Evolutionary conservation across 2,329 filamentous ascomycete species (phyloP), one percentile per base, ranked within the genome.

Genomic region (Ilyonectria mors-panacis): DNA sequence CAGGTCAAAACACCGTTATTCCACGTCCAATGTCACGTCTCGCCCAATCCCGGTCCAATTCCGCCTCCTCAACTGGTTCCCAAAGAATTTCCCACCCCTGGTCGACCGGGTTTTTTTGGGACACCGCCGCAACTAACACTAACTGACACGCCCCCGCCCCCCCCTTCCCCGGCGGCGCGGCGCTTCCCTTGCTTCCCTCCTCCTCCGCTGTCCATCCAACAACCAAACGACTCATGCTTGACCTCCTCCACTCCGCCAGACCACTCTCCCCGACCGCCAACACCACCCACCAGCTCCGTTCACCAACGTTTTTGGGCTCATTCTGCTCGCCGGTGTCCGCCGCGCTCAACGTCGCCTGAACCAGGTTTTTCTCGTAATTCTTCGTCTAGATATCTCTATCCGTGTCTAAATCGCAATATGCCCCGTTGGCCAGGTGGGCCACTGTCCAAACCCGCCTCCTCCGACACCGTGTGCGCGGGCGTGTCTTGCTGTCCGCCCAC

Each of bases 261-360:
- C 42, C 63, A 59, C 58, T 59, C 63, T 61, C 51, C 44, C 45
- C 51, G 63, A 23, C 57, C 45, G 37, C 57, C 63, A 53, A 76
- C 76, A 73, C 76, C 73, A 76, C 75, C 78, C 37, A 68, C 63
- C 61, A 57, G 26, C 63, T 59, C 30, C 65, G 55, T 82, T 82
- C 73, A 78, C 80, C 81, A 77, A 81, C 84, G 81, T 92, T 87
- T 85, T 89, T 90, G 85, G 88, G 88, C 90, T 93, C 86, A 76
- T 90, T 91, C 76, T 84, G 83, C 81, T 89, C 89, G 82, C 79
- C 80, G 47, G 55, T 62, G 57, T 48, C 63, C 69, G 81, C 70
- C 80, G 83, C 82, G 80, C 83, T 81, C 50, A 77, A 60, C 35
- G 56, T 33, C 45, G 37, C 23, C 42, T 53, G 21, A 59, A 65